Conservation (phyloP, 1,284 basidiomycete species). For the Mycena sp. region DNA sequence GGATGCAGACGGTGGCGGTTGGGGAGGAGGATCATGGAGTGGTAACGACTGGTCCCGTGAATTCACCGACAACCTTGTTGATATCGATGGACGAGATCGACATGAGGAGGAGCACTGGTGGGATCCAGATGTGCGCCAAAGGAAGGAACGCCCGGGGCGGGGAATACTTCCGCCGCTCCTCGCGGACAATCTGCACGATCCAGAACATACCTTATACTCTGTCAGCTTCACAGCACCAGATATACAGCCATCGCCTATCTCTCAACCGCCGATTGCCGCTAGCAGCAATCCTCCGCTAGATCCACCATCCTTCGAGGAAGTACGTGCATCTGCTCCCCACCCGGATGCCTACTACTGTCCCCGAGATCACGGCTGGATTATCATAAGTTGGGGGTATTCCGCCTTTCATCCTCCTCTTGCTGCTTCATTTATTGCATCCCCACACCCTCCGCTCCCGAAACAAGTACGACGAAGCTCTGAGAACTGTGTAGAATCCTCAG, state of each 20-base stretch:
- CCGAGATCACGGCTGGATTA: slow-evolving; percentile 81
- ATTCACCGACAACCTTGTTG: slow-evolving; percentile 36
- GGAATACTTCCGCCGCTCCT: slow-evolving; percentile 75
- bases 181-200: slow-evolving; percentile 70
- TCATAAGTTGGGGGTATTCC: slow-evolving; percentile 73
- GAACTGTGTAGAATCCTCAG: slow-evolving; percentile 61
- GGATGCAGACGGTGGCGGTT: slow-evolving; percentile 27
- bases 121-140: slow-evolving; percentile 55
- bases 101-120: slow-evolving; percentile 75
- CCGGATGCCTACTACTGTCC: slow-evolving; percentile 83
- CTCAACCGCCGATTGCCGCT: no score
- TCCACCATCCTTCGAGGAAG: slow-evolving; percentile 58
- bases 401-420: slow-evolving; percentile 67
- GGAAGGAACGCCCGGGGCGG: slow-evolving; percentile 63
- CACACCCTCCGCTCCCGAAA: slow-evolving; percentile 61
- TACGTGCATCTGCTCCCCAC: slow-evolving; percentile 75
- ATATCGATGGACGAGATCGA: slow-evolving; percentile 64
- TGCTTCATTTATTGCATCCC: slow-evolving; percentile 55
- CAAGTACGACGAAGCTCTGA: slow-evolving; percentile 55
- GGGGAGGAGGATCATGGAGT: slow-evolving; percentile 28
- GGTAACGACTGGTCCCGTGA: slow-evolving; percentile 20
- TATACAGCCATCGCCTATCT: slow-evolving; percentile 29
- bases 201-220: slow-evolving; percentile 74
- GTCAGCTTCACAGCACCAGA: slow-evolving; percentile 57
- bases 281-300: slow-evolving; percentile 38